Evolutionary conservation across 1,139 yeast species (phyloP).

Genomic region (Saccharomyces hybrid): DNA sequence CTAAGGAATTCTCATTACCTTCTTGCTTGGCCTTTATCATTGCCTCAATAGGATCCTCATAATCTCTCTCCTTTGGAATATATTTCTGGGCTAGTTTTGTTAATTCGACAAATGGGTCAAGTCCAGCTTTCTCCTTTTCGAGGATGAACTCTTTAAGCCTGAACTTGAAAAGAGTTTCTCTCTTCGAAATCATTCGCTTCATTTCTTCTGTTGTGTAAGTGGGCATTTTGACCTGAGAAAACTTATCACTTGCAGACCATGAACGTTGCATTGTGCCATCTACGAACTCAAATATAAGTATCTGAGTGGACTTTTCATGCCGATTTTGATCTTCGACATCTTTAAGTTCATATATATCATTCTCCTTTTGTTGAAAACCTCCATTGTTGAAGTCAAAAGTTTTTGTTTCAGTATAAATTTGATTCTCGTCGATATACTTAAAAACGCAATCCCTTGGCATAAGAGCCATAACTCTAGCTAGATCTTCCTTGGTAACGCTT

Average conservation of each 20-base stretch:
- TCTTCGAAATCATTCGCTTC: constrained; percentile 50
- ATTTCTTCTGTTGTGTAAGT: constrained; percentile 44
- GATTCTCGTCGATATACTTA: constrained; percentile 71
- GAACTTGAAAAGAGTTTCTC: constrained; percentile 47
- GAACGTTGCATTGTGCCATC: constrained; percentile 53
- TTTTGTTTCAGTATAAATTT: constrained; percentile 44
- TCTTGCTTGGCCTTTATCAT: constrained; percentile 34
- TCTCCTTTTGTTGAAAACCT: constrained; percentile 42
- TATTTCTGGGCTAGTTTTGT: constrained; percentile 30
- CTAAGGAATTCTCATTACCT: constrained; percentile 15
- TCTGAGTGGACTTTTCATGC: constrained; percentile 37
- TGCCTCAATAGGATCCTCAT: constrained; percentile 44
- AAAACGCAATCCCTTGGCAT: constrained; percentile 63
- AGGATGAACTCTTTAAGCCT: constrained; percentile 40
- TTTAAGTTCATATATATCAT: constrained; percentile 43
- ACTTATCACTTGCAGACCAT: constrained; percentile 32
- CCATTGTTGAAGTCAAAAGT: constrained; percentile 39
- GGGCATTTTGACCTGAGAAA: constrained; percentile 37
- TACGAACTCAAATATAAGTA: constrained; percentile 67
- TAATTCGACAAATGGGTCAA: constrained; percentile 38
- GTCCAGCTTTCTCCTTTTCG: constrained; percentile 29
- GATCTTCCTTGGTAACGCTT: constrained; percentile 40
- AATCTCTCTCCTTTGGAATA: constrained; percentile 46
- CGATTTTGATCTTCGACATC: constrained; percentile 29
- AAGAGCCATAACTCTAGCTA: constrained; percentile 54